phyloP scores from a whole-genome alignment of 768 basidiomycete genomes.

The Astraeus odoratus region DNA sequence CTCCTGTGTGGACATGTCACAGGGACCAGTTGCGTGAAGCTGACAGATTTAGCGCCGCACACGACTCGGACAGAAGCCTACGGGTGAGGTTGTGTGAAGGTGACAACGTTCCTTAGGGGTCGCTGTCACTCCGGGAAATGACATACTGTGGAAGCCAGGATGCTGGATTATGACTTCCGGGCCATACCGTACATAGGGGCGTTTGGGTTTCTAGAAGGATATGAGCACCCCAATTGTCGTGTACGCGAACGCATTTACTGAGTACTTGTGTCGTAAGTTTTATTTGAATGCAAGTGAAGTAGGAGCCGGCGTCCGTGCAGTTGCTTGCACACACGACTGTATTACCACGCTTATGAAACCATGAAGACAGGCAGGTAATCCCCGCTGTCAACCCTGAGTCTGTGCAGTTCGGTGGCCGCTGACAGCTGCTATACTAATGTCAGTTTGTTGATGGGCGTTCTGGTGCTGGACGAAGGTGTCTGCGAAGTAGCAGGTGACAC shows the following conservation, averaged over 20 bases:
- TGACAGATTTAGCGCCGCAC: not conserved
- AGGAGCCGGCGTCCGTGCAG: conserved; percentile 1
- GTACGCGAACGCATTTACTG: not conserved
- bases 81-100: not conserved
- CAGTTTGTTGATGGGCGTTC: conserved; percentile 13
- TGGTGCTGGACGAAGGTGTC: conserved; percentile 8
- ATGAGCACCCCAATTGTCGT: not conserved
- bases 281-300: not conserved
- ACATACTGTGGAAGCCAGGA: not conserved
- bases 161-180: not conserved
- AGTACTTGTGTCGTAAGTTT: not conserved
- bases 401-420: conserved; percentile 9
- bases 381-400: conserved; percentile 25
- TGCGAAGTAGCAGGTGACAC: conserved; percentile 10
- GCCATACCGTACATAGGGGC: not conserved
- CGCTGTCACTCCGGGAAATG: not conserved
- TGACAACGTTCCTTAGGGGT: not conserved
- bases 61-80: not conserved
- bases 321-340: not conserved
- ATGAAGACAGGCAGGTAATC: conserved; percentile 23
- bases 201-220: not conserved
- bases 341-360: conserved; percentile 15
- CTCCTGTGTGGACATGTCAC: not conserved
- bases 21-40: not conserved
- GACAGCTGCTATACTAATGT: conserved; percentile 9